These are phyloP conservation scores for Alternaria atra DNA, from an alignment of 2,329 filamentous ascomycete genomes.

Conservation along the genomic window DNA sequence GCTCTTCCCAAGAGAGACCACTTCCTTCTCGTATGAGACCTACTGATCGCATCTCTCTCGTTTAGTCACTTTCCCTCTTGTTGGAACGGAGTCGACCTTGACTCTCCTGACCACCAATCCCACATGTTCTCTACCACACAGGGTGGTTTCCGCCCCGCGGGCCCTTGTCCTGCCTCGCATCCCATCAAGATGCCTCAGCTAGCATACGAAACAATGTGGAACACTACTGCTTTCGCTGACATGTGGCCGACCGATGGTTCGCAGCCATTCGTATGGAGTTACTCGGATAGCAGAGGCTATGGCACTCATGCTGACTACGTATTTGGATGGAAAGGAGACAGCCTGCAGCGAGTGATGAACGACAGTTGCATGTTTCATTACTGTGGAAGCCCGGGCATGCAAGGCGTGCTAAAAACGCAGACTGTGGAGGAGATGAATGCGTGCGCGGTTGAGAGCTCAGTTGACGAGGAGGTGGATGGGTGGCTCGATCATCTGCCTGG, in stretches of 20 bases:
- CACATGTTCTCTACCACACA: constrained; percentile 40
- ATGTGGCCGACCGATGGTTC: constrained; percentile 39
- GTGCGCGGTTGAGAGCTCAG: constrained; percentile 23
- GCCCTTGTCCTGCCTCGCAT: constrained; percentile 36
- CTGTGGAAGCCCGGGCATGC: constrained; percentile 29
- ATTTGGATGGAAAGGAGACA: constrained; percentile 43
- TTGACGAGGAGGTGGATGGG: constrained; percentile 28
- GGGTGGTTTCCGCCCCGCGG: constrained; percentile 31
- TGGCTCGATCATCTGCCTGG: constrained; percentile 28
- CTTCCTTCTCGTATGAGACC: not conserved
- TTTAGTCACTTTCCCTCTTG: constrained; percentile 55
- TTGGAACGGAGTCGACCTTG: constrained; percentile 64
- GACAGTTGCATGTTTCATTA: constrained; percentile 34
- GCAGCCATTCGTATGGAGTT: constrained; percentile 3
- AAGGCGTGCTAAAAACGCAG: constrained; percentile 30
- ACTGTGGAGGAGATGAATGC: constrained; percentile 28
- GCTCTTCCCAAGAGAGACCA: not conserved
- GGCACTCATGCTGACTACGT: constrained; percentile 38
- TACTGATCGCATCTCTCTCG: not conserved
- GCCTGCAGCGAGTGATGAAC: constrained; percentile 38
- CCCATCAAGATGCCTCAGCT: constrained; percentile 39
- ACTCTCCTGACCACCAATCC: constrained; percentile 55
- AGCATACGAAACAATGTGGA: constrained; percentile 42
- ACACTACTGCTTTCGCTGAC: constrained; percentile 41
- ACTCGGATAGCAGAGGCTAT: constrained; percentile 33